These are phyloP conservation scores for Zangia roseola DNA, from an alignment of 768 basidiomycete genomes.

Conservation along the genomic window DNA sequence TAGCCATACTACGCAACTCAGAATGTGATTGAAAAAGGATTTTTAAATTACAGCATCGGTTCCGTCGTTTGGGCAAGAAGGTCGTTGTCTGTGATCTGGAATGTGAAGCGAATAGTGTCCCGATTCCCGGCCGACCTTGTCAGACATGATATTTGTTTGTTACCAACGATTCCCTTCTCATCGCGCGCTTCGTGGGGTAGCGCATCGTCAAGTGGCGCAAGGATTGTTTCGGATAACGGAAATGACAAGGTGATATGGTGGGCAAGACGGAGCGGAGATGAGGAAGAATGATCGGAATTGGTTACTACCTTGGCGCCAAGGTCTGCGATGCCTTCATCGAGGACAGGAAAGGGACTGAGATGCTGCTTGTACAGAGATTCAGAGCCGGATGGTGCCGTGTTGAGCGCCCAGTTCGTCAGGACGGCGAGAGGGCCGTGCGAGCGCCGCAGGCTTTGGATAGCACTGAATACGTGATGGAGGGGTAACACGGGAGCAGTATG, in stretches of 20 bases:
- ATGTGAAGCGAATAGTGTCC: constrained; percentile 16
- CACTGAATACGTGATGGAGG: constrained; percentile 46
- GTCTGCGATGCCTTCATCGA: constrained; percentile 11
- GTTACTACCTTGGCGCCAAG: constrained; percentile 13
- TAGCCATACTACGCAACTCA: neutral
- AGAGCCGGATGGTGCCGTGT: constrained; percentile 19
- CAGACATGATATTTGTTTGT: constrained; percentile 26
- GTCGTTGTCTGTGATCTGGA: constrained; percentile 25
- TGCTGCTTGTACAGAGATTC: constrained; percentile 48
- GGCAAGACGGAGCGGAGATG: constrained; percentile 33
- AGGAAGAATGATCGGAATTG: constrained; percentile 10
- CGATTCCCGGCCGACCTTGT: constrained; percentile 28
- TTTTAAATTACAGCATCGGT: neutral
- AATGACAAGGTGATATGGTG: constrained; percentile 41
- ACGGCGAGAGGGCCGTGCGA: constrained; percentile 51
- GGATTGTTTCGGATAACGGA: constrained; percentile 13
- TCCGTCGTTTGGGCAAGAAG: constrained; percentile 6
- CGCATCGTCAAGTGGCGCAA: constrained; percentile 17
- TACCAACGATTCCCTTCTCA: constrained; percentile 17
- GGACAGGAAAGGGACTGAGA: constrained; percentile 44
- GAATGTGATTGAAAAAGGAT: neutral
- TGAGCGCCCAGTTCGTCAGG: constrained; percentile 64
- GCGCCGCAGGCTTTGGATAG: constrained; percentile 47
- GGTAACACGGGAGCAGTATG: constrained; percentile 22
- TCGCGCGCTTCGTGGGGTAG: constrained; percentile 16